Conservation (phyloP, 306 rosid species). For the Casuarina cunninghamiana region DNA sequence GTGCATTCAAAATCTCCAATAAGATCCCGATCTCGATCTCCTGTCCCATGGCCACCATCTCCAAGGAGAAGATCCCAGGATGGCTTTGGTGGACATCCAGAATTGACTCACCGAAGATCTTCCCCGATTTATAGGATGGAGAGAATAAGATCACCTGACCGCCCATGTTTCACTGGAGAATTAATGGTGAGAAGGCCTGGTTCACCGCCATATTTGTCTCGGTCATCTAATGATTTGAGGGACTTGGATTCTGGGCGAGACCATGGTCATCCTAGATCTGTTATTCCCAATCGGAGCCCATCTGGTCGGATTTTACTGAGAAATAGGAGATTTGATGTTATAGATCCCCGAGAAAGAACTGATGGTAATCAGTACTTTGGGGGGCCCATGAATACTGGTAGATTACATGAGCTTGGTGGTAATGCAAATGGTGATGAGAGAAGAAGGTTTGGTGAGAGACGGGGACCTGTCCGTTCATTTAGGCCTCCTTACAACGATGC, state of each 20-base stretch:
- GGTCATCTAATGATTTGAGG: slow-evolving; percentile 65
- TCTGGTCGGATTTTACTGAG: slow-evolving; percentile 57
- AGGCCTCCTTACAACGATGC: slow-evolving; percentile 61
- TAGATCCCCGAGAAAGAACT: slow-evolving; percentile 61
- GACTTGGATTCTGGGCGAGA: slow-evolving; percentile 71
- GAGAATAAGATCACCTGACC: slow-evolving; percentile 84
- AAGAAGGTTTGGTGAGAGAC: slow-evolving; percentile 75
- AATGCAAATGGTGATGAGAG: slow-evolving; percentile 72
- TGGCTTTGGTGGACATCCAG: slow-evolving; percentile 71
- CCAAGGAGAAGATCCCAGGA: slow-evolving; percentile 79
- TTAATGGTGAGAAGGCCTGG: slow-evolving; percentile 66
- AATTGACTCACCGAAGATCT: slow-evolving; percentile 58
- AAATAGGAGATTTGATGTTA: slow-evolving; percentile 65
- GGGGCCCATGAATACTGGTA: slow-evolving; percentile 61
- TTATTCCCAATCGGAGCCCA: slow-evolving; percentile 55
- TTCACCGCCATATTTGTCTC: slow-evolving; percentile 54
- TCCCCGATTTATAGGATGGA: slow-evolving; percentile 60
- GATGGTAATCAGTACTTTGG: slow-evolving; percentile 64
- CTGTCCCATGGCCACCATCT: slow-evolving; percentile 67
- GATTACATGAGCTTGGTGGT: slow-evolving; percentile 49
- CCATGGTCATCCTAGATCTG: slow-evolving; percentile 68
- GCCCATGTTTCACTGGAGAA: slow-evolving; percentile 57
- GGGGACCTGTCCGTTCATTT: slow-evolving; percentile 67
- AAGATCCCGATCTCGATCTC: slow-evolving; percentile 77
- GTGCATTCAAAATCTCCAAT: slow-evolving; percentile 75